Evolutionary conservation across 169 alveolate genomes (phyloP).

Genomic region (Eimeria tenella): DNA sequence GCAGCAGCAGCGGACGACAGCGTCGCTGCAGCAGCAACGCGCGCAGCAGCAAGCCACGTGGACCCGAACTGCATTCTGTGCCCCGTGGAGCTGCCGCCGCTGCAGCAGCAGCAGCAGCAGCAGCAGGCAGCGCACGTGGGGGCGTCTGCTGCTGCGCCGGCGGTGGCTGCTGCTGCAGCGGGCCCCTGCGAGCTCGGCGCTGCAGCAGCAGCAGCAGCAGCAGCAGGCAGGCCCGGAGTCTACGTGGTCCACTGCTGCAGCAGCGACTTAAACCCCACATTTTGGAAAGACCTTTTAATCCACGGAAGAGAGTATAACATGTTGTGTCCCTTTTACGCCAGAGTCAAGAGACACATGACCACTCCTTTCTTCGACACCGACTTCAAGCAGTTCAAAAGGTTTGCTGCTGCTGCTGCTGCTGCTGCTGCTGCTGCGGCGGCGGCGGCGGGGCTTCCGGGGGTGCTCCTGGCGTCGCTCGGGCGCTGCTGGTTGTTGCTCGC

Average conservation of each 20-base stretch:
- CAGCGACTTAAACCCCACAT: slow-evolving; percentile 64
- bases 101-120: background rate
- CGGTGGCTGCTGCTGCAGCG: background rate
- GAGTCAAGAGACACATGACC: background rate
- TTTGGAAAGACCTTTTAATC: slow-evolving; percentile 44
- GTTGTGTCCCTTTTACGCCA: slow-evolving; percentile 59
- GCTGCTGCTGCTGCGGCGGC: too few species aligned
- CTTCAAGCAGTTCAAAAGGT: background rate
- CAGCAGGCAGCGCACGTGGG: background rate
- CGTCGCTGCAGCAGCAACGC: slow-evolving; percentile 50
- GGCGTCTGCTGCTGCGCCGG: background rate
- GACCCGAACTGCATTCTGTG: slow-evolving; percentile 23
- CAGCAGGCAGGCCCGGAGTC: slow-evolving; percentile 31
- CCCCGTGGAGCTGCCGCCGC: slow-evolving; percentile 2
- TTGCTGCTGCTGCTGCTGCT: background rate
- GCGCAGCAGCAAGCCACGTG: slow-evolving; percentile 49
- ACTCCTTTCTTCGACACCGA: background rate
- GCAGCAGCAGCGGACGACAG: slow-evolving; percentile 34
- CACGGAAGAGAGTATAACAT: slow-evolving; percentile 68
- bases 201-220: slow-evolving; percentile 21
- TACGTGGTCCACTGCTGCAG: slow-evolving; percentile 71
- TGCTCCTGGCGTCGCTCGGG: too few species aligned
- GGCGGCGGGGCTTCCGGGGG: too few species aligned
- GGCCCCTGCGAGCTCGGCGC: background rate
- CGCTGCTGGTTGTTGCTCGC: too few species aligned